phyloP scores from a whole-genome alignment of 169 alveolate genomes.

The Eimeria maxima region DNA sequence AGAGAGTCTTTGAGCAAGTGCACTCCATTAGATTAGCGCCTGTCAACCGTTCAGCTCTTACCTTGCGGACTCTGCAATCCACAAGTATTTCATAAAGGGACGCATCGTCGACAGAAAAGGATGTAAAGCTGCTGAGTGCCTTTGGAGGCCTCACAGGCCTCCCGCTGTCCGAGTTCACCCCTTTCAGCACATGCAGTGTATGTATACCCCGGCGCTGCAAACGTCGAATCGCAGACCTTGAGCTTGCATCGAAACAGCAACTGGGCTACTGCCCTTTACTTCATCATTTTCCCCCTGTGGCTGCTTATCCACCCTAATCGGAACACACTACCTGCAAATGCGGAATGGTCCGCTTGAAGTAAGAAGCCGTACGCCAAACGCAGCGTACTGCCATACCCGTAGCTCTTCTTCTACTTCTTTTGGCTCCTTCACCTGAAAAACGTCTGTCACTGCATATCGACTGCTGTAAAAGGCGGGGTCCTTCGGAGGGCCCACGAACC shows the following conservation, averaged over 20 bases:
- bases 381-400: background rate
- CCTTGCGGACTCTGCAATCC: slow-evolving; percentile 78
- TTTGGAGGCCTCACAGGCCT: slow-evolving; percentile 71
- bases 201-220: slow-evolving; percentile 59
- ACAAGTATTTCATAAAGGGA: slow-evolving; percentile 72
- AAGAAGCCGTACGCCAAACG: background rate
- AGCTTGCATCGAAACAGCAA: background rate
- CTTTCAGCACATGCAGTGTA: slow-evolving; percentile 71
- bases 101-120: background rate
- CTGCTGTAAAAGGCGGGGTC: slow-evolving; percentile 29
- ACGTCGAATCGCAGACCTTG: background rate
- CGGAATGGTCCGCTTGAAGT: background rate
- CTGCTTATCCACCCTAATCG: background rate
- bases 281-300: background rate
- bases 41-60: background rate
- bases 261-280: background rate
- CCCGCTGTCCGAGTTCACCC: slow-evolving; percentile 79
- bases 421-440: background rate
- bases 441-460: slow-evolving; percentile 52
- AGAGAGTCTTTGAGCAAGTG: background rate
- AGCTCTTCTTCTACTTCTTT: slow-evolving; percentile 58
- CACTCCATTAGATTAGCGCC: background rate
- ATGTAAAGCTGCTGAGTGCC: slow-evolving; percentile 27
- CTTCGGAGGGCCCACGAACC: slow-evolving; percentile 70
- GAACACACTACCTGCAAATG: background rate